These are phyloP conservation scores for Morella rubra DNA, from an alignment of 306 rosid genomes.

Conservation along the genomic window DNA sequence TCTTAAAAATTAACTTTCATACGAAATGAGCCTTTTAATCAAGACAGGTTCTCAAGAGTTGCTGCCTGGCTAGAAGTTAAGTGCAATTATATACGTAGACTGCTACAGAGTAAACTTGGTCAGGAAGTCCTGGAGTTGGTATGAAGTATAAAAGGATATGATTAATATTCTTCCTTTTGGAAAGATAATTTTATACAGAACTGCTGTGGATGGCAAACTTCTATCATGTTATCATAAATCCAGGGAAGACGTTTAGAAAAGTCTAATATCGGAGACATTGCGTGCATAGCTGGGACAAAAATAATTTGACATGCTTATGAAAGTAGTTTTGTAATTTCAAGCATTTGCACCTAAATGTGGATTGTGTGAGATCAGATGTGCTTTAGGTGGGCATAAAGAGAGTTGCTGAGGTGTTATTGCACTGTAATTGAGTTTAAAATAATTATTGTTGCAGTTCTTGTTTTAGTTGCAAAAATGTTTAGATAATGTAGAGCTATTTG, in stretches of 20 bases:
- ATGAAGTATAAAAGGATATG: not conserved
- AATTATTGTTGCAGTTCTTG: not conserved
- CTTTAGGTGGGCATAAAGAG: not conserved
- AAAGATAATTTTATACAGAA: no score
- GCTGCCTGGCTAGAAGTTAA: not conserved
- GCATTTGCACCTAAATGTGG: not conserved
- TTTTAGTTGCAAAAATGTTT: not conserved
- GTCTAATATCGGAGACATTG: not conserved
- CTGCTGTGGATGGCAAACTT: not conserved
- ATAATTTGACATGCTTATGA: not conserved
- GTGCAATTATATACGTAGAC: not conserved
- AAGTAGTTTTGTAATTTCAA: not conserved
- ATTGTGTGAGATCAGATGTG: not conserved
- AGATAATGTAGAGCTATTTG: not conserved
- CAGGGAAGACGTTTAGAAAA: not conserved
- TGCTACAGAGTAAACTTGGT: not conserved
- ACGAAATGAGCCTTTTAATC: not conserved
- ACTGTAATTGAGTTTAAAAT: not conserved
- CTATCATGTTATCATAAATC: constrained; percentile 1
- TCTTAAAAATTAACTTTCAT: not conserved
- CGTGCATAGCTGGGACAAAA: not conserved
- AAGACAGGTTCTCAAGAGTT: not conserved
- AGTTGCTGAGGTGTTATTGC: not conserved
- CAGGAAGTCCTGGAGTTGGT: not conserved
- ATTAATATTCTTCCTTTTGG: not conserved